Evolutionary conservation across 352 stramenopile genomes (phyloP), one percentile per base, ranked within the genome.

Genomic region (Pythium coloratum): DNA sequence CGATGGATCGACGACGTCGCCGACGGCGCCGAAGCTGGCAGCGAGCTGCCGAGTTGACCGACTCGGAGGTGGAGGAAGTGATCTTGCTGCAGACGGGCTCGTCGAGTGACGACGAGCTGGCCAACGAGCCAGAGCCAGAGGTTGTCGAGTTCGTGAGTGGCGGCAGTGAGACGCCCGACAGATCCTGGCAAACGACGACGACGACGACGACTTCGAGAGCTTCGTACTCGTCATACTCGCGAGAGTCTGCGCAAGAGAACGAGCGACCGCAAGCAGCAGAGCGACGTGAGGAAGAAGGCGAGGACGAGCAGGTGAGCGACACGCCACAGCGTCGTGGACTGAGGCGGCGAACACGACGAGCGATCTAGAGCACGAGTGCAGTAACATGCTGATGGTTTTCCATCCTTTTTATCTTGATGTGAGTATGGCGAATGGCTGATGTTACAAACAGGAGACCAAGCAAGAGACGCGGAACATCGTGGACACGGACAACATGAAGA

Each of bases 21-120:
- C 58, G 64, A 6, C 64, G 58, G 16, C 42, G 42, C 42, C 42
- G 42, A 49, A 55, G 55, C 18, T 71, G 64, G 64, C 64, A 65
- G 26, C 64, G 51, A 3, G 38, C 44, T 12, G 57, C 42, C 2
- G 34, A 62, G 4, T 16, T 51, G 10, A 66, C 57, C 3, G 64
- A 71, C 28, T 71, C 64, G 8, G 64, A 71, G 32, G 56, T 57
- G 18, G 64, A 71, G 60, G 64, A 63, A 55, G 64, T 71, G 16
- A 54, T 51, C 8, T 42, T 71, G 14, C 44, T 71, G 7, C 57
- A 62, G n/a, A 64, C 64, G 1, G 55, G 56, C 13, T 65, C 57
- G 6, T 59, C 64, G 7, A 64, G 56, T 51, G 64, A 64, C 10
- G 56, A 59, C 30, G 47, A n/a, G 12, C 44, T 61, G n/a, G 64